A percentile compares a stretch with the other conserved stretches of the same genome.
Evolutionary conservation across 345 rosid species (phyloP).

Genomic region (Melaleuca alternifolia): DNA sequence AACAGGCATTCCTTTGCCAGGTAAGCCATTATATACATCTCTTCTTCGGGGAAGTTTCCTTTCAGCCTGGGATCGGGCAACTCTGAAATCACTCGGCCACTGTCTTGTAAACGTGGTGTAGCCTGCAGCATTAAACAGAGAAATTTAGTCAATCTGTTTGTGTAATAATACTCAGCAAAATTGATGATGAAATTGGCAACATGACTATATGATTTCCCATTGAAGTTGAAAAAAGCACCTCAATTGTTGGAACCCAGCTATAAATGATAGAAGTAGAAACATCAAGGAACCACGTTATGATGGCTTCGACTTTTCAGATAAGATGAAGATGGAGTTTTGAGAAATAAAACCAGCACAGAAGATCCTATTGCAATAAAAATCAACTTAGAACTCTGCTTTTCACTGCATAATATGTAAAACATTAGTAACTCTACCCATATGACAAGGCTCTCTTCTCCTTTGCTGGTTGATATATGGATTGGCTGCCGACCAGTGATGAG

Average conservation of each 20-base stretch:
- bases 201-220: neutral
- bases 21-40: slow-evolving; percentile 89
- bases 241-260: neutral
- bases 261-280: neutral
- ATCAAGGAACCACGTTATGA: neutral
- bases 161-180: neutral
- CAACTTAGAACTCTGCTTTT: neutral
- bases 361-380: neutral
- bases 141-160: neutral
- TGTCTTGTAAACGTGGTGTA: slow-evolving; percentile 67
- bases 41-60: slow-evolving; percentile 70
- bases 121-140: slow-evolving; percentile 35
- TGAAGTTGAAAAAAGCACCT: neutral
- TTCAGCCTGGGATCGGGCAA: slow-evolving; percentile 75
- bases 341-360: neutral
- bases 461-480: slow-evolving; percentile 50
- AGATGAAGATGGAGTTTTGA: neutral
- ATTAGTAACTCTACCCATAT: slow-evolving; percentile 55
- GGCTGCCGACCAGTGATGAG: slow-evolving; percentile 88
- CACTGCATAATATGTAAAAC: neutral
- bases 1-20: slow-evolving; percentile 89
- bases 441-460: slow-evolving; percentile 91
- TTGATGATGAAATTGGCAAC: neutral
- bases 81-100: slow-evolving; percentile 50
- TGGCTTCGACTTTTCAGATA: neutral